Percentiles rank a stretch among this genome's conserved stretches.
These are phyloP conservation scores for Backusella macrospora DNA, from an alignment of 192 early-diverging fungal genomes.

Conservation along the genomic window DNA sequence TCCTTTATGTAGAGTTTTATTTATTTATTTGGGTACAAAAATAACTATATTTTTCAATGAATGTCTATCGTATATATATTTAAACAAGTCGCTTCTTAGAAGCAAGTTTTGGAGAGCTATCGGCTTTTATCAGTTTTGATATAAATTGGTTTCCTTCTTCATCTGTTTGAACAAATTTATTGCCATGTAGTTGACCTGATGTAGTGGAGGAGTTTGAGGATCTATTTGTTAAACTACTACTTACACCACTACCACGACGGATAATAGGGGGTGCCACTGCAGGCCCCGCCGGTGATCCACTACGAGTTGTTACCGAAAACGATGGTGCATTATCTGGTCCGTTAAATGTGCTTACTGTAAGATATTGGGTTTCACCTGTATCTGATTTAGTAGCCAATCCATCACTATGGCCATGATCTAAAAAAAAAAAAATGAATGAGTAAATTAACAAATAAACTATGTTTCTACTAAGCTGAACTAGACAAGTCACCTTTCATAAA, in stretches of 20 bases:
- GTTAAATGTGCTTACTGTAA: slow-evolving; percentile 15
- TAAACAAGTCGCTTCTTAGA: slow-evolving; percentile 4
- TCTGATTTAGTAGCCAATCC: slow-evolving; percentile 12
- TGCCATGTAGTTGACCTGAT: slow-evolving; percentile 21
- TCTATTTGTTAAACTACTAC: slow-evolving; percentile 8
- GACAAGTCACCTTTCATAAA: slow-evolving; percentile 30
- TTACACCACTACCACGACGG: slow-evolving; percentile 18
- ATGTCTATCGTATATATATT: neutral
- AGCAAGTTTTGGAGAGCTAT: slow-evolving; percentile 16
- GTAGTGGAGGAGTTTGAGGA: neutral
- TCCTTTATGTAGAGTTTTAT: neutral
- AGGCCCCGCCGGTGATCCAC: slow-evolving; percentile 16
- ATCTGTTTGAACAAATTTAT: slow-evolving; percentile 34
- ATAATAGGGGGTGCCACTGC: slow-evolving; percentile 16
- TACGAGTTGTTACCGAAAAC: slow-evolving; percentile 12
- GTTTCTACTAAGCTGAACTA: neutral
- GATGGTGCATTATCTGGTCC: slow-evolving; percentile 9
- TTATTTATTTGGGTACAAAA: slow-evolving; percentile 5
- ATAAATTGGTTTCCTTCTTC: slow-evolving; percentile 38
- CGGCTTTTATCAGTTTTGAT: slow-evolving; percentile 36
- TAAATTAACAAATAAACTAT: neutral
- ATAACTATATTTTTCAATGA: neutral
- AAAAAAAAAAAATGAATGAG: neutral
- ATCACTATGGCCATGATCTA: slow-evolving; percentile 37
- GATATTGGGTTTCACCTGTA: neutral